Evolutionary conservation across 208 protist species (phyloP), one percentile per base, ranked within the genome.

Genomic region (Naegleria lovaniensis): DNA sequence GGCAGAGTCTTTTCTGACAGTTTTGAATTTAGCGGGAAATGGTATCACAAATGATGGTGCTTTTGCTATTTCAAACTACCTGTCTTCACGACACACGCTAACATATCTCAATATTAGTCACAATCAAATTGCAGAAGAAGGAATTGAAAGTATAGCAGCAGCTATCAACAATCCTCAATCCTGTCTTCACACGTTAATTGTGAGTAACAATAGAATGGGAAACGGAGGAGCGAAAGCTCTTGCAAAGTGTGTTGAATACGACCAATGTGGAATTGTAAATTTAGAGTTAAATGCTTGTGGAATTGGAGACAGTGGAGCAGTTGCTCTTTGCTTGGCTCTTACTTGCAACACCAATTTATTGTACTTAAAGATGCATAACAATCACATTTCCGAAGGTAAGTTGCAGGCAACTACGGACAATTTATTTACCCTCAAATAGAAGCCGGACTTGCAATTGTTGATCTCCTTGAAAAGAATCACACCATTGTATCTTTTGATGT

Each of bases 271-370:
- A n/a, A n/a, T 88, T 22, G 41, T 58, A 39, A 48, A 58, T 38
- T 58, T 88, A 36, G 43, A 88, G 16, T 39, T 88, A 13, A 88
- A 58, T 19, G 36, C 11, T 88, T 88, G 85, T 88, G 85, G 85
- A 39, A 88, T 88, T 58, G 43, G 85, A 5, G 85, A 88, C 38
- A 6, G 22, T 9, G 85, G 85, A 5, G 39, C 41, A 0, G 85
- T 88, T 13, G 7, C 85, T 39, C 19, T 88, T 0, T 48, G 16
- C 55, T 5, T 88, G 0, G 9, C 85, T 25, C 25, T 88, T 0
- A 58, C 85, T 0, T 58, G 43, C 11, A 88, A 88, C 40, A n/a
- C 39, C 11, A 58, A 40, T 33, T 43, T 88, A 16, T n/a, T 58
- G 25, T 43, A 29, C 11, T 22, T 88, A 39, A 33, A 39, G 19